Conservation (phyloP, 306 rosid species). For the Mucuna pruriens region DNA sequence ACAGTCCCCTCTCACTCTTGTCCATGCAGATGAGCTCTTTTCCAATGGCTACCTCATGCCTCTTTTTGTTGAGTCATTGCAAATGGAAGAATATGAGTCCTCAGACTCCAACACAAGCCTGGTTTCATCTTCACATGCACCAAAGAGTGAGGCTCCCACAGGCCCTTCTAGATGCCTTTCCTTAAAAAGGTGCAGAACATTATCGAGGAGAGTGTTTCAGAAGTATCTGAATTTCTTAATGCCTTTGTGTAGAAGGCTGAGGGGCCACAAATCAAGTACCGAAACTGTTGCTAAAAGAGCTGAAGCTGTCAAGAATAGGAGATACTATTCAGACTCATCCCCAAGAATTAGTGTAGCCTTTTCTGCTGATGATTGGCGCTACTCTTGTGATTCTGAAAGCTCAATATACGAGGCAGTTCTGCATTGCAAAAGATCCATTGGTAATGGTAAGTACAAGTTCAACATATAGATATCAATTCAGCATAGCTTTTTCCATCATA, state of each 20-base stretch:
- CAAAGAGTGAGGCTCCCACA: constrained; percentile 39
- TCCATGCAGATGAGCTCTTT: constrained; percentile 94
- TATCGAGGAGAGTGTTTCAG: constrained; percentile 67
- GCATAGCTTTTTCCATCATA: neutral
- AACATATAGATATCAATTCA: neutral
- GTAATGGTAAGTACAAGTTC: constrained; percentile 58
- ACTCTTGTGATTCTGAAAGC: constrained; percentile 95
- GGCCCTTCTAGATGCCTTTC: constrained; percentile 64
- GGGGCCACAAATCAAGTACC: constrained; percentile 59
- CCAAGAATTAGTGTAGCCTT: constrained; percentile 77
- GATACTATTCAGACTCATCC: constrained; percentile 62
- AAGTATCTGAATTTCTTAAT: constrained; percentile 78
- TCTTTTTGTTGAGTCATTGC: constrained; percentile 69
- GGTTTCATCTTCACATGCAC: constrained; percentile 51
- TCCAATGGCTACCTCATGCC: constrained; percentile 91
- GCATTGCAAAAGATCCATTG: constrained; percentile 96
- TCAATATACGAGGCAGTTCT: constrained; percentile 98
- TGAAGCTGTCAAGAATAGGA: constrained; percentile 58
- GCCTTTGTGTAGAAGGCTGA: constrained; percentile 69
- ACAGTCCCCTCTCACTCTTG: constrained; percentile 66
- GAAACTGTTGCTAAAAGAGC: constrained; percentile 55
- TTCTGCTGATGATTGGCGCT: constrained; percentile 83
- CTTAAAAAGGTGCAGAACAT: constrained; percentile 67
- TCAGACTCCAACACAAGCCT: constrained; percentile 49
- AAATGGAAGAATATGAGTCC: constrained; percentile 60